These are phyloP conservation scores for Edaphochlamys debaryana DNA, from an alignment of 139 green algal genomes.

Conservation along the genomic window DNA sequence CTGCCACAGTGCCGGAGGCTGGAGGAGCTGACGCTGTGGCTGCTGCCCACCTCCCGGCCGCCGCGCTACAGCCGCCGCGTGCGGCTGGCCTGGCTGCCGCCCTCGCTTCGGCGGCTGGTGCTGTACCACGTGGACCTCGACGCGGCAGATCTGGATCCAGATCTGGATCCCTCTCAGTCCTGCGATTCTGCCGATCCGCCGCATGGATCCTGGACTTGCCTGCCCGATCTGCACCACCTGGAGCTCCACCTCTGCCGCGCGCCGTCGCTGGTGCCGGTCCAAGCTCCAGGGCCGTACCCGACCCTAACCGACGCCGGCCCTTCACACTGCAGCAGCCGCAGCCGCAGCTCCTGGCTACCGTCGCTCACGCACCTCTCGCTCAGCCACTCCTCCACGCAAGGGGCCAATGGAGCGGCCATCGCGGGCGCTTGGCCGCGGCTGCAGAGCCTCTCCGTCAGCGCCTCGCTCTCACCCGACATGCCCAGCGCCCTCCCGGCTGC, in stretches of 20 bases:
- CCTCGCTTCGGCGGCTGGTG: background rate
- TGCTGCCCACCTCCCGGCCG: constrained; percentile 11
- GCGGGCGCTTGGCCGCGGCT: background rate
- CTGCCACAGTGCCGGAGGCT: background rate
- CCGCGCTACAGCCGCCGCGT: constrained; percentile 14
- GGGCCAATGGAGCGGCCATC: background rate
- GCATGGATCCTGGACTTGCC: no score
- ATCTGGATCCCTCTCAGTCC: no score
- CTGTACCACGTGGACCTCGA: background rate
- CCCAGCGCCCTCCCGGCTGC: background rate
- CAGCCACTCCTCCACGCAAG: background rate
- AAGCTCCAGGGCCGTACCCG: no score
- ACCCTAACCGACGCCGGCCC: background rate
- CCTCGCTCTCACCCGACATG: background rate
- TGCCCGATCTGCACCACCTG: background rate
- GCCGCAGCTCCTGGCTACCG: no score
- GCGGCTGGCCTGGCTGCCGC: constrained; percentile 1
- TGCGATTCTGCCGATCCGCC: no score
- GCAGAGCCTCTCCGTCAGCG: background rate
- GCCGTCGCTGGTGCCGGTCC: background rate
- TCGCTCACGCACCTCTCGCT: no score
- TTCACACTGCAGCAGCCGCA: background rate
- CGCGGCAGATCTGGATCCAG: no score
- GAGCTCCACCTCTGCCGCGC: background rate
- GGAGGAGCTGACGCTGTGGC: constrained; percentile 3